Base-by-base conservation (phyloP, 306 rosid genomes). In the Quercus aquifolioides region DNA sequence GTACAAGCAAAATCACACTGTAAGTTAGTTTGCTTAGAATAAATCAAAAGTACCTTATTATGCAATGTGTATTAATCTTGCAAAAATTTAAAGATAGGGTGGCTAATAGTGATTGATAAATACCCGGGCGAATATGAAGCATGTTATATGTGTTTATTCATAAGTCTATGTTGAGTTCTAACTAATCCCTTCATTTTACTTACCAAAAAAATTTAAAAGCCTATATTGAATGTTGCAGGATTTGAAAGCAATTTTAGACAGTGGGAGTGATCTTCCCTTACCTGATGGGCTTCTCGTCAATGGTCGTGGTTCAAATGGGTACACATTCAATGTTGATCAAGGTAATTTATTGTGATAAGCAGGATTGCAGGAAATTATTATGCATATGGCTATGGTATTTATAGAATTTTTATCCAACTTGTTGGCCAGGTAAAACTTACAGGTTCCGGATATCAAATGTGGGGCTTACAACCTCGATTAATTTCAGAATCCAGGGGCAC, bases 401-500 rank as follows among this genome's bases (percentile, higher is more conserved):
- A 60, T 28, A 38, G 73, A 30, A 18, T 70, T 69, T 62, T 15
- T 56, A 67, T 76, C 21, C 49, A 80, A 69, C 49, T 85, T 80
- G 75, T 76, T 78, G 46, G 55, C 73, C 86, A 94, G 98, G 98
- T 33, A 90, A 92, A 76, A 90, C 92, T 3, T 94, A 92, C 85
- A 86, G 98, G 77, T 85, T 94, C 51, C 70, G 97, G 46, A 90
- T 92, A 78, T 94, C 97, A 1, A 94, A 94, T 31, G 98, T 94
- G 78, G 98, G 98, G 60, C 81, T 92, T 51, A 77, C 88, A 51
- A 89, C 92, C 25, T 87, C 97, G 2, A 88, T 94, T 52, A 94
- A 94, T 76, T 88, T 94, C 77, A 89, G 98, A 86, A 89, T 94
- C 75, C 92, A 94, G 81, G 97, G 96, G 62, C 98, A 92, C 83